These are phyloP conservation scores for Fremontodendron californicum DNA, from an alignment of 345 rosid genomes.

Conservation along the genomic window DNA sequence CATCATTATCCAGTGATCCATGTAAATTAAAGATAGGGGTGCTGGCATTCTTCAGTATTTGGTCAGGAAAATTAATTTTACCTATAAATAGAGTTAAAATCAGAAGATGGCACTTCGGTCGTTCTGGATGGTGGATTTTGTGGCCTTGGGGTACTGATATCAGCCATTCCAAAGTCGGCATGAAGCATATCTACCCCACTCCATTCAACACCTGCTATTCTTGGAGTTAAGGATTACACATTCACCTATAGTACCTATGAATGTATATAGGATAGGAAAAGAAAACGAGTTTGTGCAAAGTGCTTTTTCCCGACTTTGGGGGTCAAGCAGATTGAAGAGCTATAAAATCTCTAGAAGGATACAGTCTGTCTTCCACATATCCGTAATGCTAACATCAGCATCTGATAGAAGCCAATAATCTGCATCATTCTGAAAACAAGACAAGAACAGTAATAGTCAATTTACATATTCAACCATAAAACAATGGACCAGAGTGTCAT, in stretches of 20 bases:
- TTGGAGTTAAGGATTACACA: slow-evolving; percentile 45
- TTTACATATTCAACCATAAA: slow-evolving; percentile 1
- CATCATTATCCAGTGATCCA: background rate
- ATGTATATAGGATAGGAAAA: background rate
- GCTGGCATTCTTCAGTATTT: background rate
- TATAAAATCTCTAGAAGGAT: slow-evolving; percentile 44
- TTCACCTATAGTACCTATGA: background rate
- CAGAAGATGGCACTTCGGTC: slow-evolving; percentile 36
- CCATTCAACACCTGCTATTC: slow-evolving; percentile 67
- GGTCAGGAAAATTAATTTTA: slow-evolving; percentile 23
- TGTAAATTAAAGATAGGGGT: background rate
- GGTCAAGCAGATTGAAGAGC: background rate
- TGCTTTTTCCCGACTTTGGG: background rate
- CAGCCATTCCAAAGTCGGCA: slow-evolving; percentile 54
- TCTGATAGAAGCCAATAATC: slow-evolving; percentile 94
- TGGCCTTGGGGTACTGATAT: slow-evolving; percentile 42
- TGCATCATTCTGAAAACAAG: slow-evolving; percentile 59
- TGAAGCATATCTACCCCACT: slow-evolving; percentile 34
- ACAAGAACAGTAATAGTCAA: slow-evolving; percentile 1
- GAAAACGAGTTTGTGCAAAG: background rate
- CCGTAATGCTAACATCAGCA: slow-evolving; percentile 80
- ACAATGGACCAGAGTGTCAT: background rate
- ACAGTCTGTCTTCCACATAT: slow-evolving; percentile 89
- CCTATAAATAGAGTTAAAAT: slow-evolving; percentile 35
- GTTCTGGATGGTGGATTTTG: slow-evolving; percentile 45